Base-by-base conservation (phyloP, 495 filamentous ascomycete species). In the Penicillium samsonianum region DNA sequence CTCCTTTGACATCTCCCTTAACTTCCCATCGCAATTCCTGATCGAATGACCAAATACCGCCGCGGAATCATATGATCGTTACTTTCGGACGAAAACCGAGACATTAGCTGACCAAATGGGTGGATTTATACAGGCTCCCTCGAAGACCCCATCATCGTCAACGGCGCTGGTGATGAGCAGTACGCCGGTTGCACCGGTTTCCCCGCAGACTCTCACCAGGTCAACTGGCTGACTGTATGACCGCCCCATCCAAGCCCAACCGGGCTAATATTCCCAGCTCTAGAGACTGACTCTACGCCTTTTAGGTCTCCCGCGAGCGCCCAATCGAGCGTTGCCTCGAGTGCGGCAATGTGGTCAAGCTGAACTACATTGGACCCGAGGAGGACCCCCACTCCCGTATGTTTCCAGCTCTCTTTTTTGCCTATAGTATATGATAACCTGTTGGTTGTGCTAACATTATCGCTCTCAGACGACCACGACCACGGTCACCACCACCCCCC, bases 141-240 rank as follows among this genome's bases (percentile, higher is more conserved):
- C 57, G 82, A 91, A 35, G 80, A 96, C 82, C 94, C 94, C 62
- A 92, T 98, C 72, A 70, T 90, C 25, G 89, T 98, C 72, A 87
- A 84, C 73, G 89, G 90, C 63, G 89, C 87, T 64, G 94, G 94
- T 73, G 90, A 96, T 57, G 95, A 98, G 83, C 92, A 96, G 77
- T 96, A 92, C 77, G 85, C 88, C 70, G 94, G 94, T 70, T 98
- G 94, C 87, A 98, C 94, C 63, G 94, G 94, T 65, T 89, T 64
- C 73, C 94, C 94, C 30, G 93, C 81, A 65, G 95, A 98, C 81
- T 92, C 90, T 31, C 94, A 98, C 82, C 76, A 79, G 66, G 88
- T 90, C 59, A 85, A 86, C 77, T 98, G 94, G 94, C 82, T 96
- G 61, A 87, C 86, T 30, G 90, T 96, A 85, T 59, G 88, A 77